Percentiles rank a stretch among this genome's conserved stretches.
Conservation (phyloP, 768 basidiomycete genomes). For the Pleurotus platypus region DNA sequence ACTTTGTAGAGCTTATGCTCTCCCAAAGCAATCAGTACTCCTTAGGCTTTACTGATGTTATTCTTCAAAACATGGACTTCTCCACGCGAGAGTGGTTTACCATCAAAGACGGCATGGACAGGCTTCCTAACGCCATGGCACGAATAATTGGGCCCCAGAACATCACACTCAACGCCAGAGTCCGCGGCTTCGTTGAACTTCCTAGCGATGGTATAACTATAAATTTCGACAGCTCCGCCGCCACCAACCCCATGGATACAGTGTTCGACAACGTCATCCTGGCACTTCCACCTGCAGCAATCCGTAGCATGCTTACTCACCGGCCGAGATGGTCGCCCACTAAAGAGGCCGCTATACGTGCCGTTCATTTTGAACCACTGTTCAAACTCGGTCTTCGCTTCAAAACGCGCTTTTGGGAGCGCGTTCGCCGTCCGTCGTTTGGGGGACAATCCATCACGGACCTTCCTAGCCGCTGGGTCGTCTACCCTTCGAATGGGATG, state of each 20-base stretch:
- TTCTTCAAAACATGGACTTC: slow-evolving; percentile 3
- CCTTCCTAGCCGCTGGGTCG: slow-evolving; percentile 1
- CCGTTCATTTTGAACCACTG: slow-evolving; percentile 1
- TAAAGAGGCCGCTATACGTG: slow-evolving; percentile 1
- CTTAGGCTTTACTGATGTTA: slow-evolving; percentile 1
- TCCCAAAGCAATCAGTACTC: slow-evolving; percentile 4
- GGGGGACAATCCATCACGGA: slow-evolving; percentile 6
- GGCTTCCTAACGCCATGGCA: slow-evolving; percentile 1
- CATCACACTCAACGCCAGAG: slow-evolving; percentile 4
- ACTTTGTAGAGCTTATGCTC: slow-evolving; percentile 3
- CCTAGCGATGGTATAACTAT: background rate
- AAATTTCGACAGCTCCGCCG: background rate
- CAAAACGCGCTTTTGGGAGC: slow-evolving; percentile 8
- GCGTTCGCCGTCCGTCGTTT: background rate
- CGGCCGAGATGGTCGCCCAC: background rate
- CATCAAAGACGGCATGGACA: slow-evolving; percentile 7
- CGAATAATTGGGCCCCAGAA: background rate
- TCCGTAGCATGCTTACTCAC: background rate
- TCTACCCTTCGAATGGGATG: slow-evolving; percentile 5
- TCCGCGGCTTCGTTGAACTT: background rate
- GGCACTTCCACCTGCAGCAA: background rate
- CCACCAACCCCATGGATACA: background rate
- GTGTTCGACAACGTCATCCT: slow-evolving; percentile 1
- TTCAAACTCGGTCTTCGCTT: slow-evolving; percentile 3
- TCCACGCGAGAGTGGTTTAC: slow-evolving; percentile 6